A percentile compares a stretch with the other conserved stretches of the same genome.
Conservation (phyloP, 108 stramenopile genomes). For the Pseudonitzschia pungens region DNA sequence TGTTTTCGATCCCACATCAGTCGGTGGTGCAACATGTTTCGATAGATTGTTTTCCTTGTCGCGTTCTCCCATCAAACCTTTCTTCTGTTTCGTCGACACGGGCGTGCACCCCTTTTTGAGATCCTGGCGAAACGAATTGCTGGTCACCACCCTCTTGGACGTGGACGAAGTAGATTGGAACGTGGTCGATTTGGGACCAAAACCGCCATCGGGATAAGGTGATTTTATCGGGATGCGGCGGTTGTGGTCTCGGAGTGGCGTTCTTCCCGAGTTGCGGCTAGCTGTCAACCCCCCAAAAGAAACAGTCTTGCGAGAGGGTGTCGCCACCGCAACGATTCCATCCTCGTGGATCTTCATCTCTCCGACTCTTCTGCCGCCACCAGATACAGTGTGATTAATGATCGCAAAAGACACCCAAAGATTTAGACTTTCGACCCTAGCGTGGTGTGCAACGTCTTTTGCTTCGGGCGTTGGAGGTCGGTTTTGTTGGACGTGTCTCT, state of each 20-base stretch:
- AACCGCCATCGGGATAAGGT: neutral
- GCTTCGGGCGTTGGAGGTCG: neutral
- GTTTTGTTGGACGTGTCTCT: no score
- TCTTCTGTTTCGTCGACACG: neutral
- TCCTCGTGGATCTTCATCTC: slow-evolving; percentile 38
- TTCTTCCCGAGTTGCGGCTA: neutral
- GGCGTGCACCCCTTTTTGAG: slow-evolving; percentile 15
- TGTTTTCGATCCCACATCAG: neutral
- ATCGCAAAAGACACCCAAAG: neutral
- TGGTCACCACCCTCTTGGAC: neutral
- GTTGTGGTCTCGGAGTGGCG: neutral
- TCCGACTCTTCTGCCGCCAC: neutral
- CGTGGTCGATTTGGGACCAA: neutral
- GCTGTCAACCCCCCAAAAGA: slow-evolving; percentile 11
- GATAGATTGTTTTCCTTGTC: neutral
- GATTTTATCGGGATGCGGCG: neutral
- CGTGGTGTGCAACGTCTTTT: neutral
- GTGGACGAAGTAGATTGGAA: slow-evolving; percentile 3
- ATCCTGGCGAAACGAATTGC: slow-evolving; percentile 18
- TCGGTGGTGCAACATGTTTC: neutral
- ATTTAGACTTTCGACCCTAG: neutral
- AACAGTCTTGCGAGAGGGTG: slow-evolving; percentile 16
- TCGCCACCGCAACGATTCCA: neutral
- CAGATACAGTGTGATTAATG: neutral
- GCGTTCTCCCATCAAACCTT: neutral